Conservation (phyloP, 164 flowering plant genomes). For the Chimonanthus praecox region DNA sequence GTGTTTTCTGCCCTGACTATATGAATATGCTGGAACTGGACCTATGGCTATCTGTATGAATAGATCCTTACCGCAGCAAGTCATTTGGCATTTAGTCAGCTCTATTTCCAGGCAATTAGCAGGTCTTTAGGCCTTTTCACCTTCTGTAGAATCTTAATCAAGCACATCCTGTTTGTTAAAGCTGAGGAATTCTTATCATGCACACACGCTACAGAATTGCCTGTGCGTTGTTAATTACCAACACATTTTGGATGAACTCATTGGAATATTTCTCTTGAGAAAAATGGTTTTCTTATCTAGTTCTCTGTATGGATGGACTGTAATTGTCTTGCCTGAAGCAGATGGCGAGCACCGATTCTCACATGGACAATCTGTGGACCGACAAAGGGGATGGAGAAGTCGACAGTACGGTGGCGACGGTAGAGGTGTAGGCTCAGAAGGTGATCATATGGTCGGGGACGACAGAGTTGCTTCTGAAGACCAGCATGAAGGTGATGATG, state of each 20-base stretch:
- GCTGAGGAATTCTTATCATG: not conserved
- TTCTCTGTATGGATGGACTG: not conserved
- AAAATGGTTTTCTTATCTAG: not conserved
- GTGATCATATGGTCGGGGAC: conserved; percentile 14
- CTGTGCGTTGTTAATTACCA: not conserved
- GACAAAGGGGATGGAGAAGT: conserved; percentile 25
- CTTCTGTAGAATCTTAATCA: too few species aligned
- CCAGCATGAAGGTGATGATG: conserved; percentile 20
- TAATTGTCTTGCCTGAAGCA: conserved; percentile 4
- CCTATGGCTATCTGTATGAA: not conserved
- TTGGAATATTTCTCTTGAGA: not conserved
- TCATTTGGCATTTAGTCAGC: too few species aligned
- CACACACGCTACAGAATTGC: not conserved
- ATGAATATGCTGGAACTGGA: not conserved
- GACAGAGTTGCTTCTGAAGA: conserved; percentile 19
- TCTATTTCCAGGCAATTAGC: too few species aligned
- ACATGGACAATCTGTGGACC: conserved; percentile 34
- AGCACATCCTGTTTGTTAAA: too few species aligned
- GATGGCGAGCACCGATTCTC: conserved; percentile 33
- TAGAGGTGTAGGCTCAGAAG: conserved; percentile 18
- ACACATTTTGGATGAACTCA: not conserved
- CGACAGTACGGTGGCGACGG: conserved; percentile 17
- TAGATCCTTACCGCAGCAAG: not conserved
- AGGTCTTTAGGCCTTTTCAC: too few species aligned
- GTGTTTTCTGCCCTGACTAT: not conserved